Conservation (phyloP, 1,284 basidiomycete species). For the Trametes sp. region DNA sequence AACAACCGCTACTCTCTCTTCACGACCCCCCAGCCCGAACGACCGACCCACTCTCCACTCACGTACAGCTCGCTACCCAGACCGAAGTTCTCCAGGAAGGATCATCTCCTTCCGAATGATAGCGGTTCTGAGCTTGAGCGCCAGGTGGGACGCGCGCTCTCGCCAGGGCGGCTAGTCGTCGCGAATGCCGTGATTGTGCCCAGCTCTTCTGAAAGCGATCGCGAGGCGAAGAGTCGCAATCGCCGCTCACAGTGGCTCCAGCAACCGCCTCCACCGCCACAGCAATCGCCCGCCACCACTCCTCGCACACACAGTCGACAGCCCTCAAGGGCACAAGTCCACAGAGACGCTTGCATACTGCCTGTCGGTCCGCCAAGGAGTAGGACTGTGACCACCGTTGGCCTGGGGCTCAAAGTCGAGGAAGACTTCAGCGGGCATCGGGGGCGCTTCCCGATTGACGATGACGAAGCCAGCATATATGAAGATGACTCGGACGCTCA, state of each 20-base stretch:
- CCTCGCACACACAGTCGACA: background rate
- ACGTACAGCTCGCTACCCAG: slow-evolving; percentile 29
- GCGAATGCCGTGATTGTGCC: slow-evolving; percentile 58
- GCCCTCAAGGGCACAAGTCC: slow-evolving; percentile 1
- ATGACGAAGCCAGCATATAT: slow-evolving; percentile 31
- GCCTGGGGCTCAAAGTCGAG: slow-evolving; percentile 30
- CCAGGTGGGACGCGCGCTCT: slow-evolving; percentile 38
- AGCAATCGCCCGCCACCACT: background rate
- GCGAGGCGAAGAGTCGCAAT: slow-evolving; percentile 17
- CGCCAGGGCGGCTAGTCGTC: slow-evolving; percentile 54
- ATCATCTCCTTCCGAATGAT: slow-evolving; percentile 23
- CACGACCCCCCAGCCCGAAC: slow-evolving; percentile 15
- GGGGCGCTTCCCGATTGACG: slow-evolving; percentile 2
- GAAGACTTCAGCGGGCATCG: slow-evolving; percentile 8
- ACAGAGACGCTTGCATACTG: background rate
- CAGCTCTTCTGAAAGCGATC: slow-evolving; percentile 53
- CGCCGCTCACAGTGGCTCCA: slow-evolving; percentile 16
- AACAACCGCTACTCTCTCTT: slow-evolving; percentile 11
- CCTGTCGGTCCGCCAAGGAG: background rate
- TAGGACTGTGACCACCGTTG: slow-evolving; percentile 11
- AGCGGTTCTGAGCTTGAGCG: slow-evolving; percentile 43
- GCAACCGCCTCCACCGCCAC: background rate
- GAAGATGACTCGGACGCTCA: slow-evolving; percentile 30
- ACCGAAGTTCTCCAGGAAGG: slow-evolving; percentile 6
- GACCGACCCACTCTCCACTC: slow-evolving; percentile 8